Evolutionary conservation across 1,284 basidiomycete species (phyloP).

Genomic region (Trichosporon sp.): DNA sequence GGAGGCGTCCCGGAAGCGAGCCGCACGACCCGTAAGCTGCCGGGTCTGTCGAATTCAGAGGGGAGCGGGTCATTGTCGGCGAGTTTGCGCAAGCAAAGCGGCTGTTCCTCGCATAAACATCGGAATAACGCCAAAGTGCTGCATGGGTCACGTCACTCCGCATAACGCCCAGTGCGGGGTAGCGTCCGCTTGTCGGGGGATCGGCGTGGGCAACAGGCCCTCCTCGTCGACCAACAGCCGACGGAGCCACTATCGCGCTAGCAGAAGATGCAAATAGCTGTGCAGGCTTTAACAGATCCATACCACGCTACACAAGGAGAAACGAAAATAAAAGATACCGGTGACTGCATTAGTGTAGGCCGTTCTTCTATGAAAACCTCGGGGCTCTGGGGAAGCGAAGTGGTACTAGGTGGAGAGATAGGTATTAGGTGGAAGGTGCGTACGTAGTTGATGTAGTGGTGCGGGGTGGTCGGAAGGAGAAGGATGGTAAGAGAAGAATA

Average conservation of each 20-base stretch:
- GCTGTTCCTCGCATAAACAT: neutral
- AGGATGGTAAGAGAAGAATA: neutral
- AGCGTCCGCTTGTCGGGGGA: no score
- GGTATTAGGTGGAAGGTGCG: conserved; percentile 1
- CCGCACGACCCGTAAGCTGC: neutral
- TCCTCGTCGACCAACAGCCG: no score
- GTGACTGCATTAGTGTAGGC: conserved; percentile 3
- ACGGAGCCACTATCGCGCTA: no score
- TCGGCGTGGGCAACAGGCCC: no score
- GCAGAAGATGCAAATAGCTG: no score
- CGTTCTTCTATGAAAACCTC: neutral
- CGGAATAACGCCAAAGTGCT: neutral
- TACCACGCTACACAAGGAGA: conserved; percentile 9
- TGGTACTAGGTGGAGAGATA: neutral
- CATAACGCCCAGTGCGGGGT: neutral
- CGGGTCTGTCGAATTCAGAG: neutral
- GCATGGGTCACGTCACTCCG: neutral
- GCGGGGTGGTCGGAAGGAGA: neutral
- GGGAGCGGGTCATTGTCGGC: neutral
- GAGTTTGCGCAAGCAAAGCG: neutral
- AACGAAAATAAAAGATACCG: conserved; percentile 29
- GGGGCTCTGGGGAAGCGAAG: neutral
- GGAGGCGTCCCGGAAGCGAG: neutral
- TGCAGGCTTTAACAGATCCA: neutral
- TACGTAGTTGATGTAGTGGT: conserved; percentile 3